Evolutionary conservation across 805 yeast species (phyloP).

Genomic region (Scheffersomyces ergatensis): DNA sequence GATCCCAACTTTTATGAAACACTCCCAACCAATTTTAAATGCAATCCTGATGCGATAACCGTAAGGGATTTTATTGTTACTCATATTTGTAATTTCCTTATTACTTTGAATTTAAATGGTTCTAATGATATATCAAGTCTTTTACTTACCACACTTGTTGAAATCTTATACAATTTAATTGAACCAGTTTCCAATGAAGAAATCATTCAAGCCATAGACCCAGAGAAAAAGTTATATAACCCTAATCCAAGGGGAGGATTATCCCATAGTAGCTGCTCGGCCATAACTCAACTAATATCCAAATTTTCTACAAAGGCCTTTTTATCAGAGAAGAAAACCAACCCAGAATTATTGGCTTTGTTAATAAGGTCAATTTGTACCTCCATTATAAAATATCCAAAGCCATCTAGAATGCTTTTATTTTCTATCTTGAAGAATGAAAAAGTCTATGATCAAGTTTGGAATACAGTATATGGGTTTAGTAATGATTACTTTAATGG

Average conservation of each 20-base stretch:
- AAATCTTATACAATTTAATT: conserved; percentile 60
- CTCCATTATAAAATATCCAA: conserved; percentile 48
- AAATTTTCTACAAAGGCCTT: conserved; percentile 35
- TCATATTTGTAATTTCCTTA: conserved; percentile 47
- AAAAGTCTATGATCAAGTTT: conserved; percentile 32
- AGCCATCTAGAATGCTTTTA: conserved; percentile 52
- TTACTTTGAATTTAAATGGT: conserved; percentile 1
- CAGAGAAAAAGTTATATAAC: conserved; percentile 23
- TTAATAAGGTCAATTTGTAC: conserved; percentile 56
- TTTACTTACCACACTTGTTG: conserved; percentile 48
- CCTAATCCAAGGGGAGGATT: conserved; percentile 39
- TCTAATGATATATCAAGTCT: conserved; percentile 27
- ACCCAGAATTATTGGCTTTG: conserved; percentile 58
- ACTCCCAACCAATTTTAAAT: conserved; percentile 53
- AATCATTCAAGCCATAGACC: conserved; percentile 13
- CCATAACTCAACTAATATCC: conserved; percentile 42
- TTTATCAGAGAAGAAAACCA: conserved; percentile 36
- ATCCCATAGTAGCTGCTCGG: conserved; percentile 49
- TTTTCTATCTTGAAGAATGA: conserved; percentile 47
- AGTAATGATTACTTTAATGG: conserved; percentile 22
- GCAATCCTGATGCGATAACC: conserved; percentile 43
- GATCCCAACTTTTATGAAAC: conserved; percentile 41
- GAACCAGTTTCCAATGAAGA: conserved; percentile 30
- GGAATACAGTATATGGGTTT: conserved; percentile 29
- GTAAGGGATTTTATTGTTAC: conserved; percentile 62